These are phyloP conservation scores for Pichia sporocuriosa DNA, from an alignment of 805 yeast species.

Conservation along the genomic window DNA sequence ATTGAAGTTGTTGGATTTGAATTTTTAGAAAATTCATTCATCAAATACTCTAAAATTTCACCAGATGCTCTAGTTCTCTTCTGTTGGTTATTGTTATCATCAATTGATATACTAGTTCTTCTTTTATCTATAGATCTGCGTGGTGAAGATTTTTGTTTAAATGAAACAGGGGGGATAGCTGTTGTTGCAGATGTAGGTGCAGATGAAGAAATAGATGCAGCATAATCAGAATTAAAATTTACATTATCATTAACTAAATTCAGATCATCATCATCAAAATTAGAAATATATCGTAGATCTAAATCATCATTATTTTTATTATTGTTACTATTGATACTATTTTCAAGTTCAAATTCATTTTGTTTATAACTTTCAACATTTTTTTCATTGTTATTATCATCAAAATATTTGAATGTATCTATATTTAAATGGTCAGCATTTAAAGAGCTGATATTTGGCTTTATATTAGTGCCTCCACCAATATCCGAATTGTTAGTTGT, in stretches of 20 bases:
- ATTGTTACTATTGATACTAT: not conserved
- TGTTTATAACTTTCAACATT: not conserved
- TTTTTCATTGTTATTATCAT: not conserved
- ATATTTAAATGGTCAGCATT: not conserved
- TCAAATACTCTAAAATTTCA: constrained; percentile 61
- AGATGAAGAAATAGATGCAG: not conserved
- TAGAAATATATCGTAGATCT: too few relatives aligned
- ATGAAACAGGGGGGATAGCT: not conserved
- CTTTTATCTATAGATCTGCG: constrained; percentile 7
- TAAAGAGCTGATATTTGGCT: not conserved
- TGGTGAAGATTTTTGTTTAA: constrained; percentile 13
- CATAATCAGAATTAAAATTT: not conserved
- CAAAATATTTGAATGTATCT: too few relatives aligned
- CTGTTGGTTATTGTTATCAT: constrained; percentile 16
- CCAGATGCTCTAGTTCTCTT: constrained; percentile 42
- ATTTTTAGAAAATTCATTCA: constrained; percentile 61
- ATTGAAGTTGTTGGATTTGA: constrained; percentile 72
- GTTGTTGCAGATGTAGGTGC: not conserved
- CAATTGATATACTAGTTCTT: constrained; percentile 7
- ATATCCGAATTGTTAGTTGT: not conserved
- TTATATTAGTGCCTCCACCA: constrained; percentile 2
- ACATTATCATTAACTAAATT: not conserved
- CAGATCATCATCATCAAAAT: too few relatives aligned
- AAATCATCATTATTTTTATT: not conserved
- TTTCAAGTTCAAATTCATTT: too few relatives aligned